phyloP scores from a whole-genome alignment of 2,329 filamentous ascomycete species.

The Stagonosporopsis cucurbitacearum region DNA sequence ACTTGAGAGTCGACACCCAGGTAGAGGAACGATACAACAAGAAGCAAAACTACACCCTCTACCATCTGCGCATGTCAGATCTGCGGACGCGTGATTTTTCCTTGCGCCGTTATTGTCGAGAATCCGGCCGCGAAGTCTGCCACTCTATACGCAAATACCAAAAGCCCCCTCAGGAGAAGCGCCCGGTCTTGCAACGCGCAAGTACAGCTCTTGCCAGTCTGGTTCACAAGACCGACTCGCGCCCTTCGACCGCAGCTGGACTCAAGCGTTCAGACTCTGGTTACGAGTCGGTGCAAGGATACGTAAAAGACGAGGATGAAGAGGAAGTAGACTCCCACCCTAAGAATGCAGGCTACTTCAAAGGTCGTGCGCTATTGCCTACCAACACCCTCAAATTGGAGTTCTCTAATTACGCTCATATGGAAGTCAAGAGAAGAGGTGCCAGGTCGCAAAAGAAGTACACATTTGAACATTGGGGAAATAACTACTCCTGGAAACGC shows the following conservation, averaged over 20 bases:
- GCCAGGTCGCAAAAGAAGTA: constrained; percentile 75
- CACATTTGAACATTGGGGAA: constrained; percentile 93
- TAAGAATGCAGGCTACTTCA: constrained; percentile 43
- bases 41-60: constrained; percentile 75
- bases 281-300: constrained; percentile 57
- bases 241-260: constrained; percentile 49
- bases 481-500: constrained; percentile 83
- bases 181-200: constrained; percentile 63
- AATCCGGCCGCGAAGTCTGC: constrained; percentile 92
- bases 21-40: constrained; percentile 63
- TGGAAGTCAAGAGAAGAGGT: constrained; percentile 77
- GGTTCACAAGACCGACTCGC: constrained; percentile 62
- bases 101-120: constrained; percentile 86
- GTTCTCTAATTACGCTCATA: constrained; percentile 95
- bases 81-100: constrained; percentile 86
- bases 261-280: constrained; percentile 66
- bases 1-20: constrained; percentile 84
- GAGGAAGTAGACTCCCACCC: constrained; percentile 30
- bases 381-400: constrained; percentile 87
- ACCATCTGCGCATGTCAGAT: constrained; percentile 95
- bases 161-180: constrained; percentile 59
- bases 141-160: constrained; percentile 76
- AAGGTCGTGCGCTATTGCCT: constrained; percentile 56
- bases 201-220: constrained; percentile 65
- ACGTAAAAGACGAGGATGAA: constrained; percentile 25